phyloP scores from a whole-genome alignment of 2,329 filamentous ascomycete species.

The Microascus cirrosus region DNA sequence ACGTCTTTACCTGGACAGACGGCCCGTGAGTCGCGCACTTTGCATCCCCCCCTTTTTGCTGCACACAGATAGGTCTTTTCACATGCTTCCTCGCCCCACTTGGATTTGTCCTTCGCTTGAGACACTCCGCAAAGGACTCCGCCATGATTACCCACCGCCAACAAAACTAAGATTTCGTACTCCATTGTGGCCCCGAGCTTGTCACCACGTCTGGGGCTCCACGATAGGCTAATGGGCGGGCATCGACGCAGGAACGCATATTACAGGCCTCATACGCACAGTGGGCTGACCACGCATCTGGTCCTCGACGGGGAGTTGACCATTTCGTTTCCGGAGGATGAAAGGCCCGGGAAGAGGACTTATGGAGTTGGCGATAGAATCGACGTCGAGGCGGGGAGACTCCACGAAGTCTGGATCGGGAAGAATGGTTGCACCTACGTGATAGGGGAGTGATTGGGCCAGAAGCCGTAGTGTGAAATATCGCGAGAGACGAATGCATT shows the following conservation, averaged over 20 bases:
- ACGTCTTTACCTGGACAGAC: constrained; percentile 65
- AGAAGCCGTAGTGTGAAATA: background rate
- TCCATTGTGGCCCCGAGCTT: background rate
- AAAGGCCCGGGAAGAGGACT: constrained; percentile 40
- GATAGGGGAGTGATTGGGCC: constrained; percentile 36
- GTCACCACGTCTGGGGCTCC: background rate
- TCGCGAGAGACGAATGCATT: background rate
- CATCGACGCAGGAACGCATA: constrained; percentile 43
- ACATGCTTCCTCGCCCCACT: background rate
- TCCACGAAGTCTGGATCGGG: constrained; percentile 63
- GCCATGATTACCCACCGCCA: background rate
- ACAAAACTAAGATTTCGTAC: background rate
- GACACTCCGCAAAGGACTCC: background rate
- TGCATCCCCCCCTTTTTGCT: background rate
- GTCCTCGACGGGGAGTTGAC: constrained; percentile 55
- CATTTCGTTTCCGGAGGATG: constrained; percentile 53
- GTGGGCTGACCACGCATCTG: constrained; percentile 56
- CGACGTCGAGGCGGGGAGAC: constrained; percentile 51
- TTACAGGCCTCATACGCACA: constrained; percentile 57
- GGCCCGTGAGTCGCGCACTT: constrained; percentile 56
- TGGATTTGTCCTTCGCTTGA: background rate
- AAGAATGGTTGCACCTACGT: constrained; percentile 56
- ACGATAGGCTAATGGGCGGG: background rate
- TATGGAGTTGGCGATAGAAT: constrained; percentile 50
- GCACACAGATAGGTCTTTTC: background rate